phyloP scores from a whole-genome alignment of 495 filamentous ascomycete genomes.

The Penicillium longicatenatum region DNA sequence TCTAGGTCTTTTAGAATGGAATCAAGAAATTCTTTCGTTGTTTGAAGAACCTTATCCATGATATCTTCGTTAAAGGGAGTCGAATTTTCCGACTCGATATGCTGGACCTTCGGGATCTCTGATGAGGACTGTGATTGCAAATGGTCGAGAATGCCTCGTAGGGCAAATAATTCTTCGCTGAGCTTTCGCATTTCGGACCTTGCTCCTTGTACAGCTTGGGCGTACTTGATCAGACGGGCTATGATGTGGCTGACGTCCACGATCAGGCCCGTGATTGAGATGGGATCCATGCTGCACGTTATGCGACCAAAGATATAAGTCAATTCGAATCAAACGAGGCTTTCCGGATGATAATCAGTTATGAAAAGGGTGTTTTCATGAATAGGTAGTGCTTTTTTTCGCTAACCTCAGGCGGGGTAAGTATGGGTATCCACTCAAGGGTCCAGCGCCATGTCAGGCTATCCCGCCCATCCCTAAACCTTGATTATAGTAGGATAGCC shows the following conservation, averaged over 20 bases:
- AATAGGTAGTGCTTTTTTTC: neutral
- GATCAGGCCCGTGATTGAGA: slow-evolving; percentile 24
- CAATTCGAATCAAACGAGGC: too few species aligned
- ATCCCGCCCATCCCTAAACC: neutral
- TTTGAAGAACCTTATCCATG: slow-evolving; percentile 15
- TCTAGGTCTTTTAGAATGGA: slow-evolving; percentile 19
- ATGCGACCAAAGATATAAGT: neutral
- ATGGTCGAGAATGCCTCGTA: slow-evolving; percentile 26
- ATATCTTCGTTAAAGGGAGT: slow-evolving; percentile 14
- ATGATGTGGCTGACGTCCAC: slow-evolving; percentile 20
- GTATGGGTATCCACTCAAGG: neutral
- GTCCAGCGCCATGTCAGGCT: neutral
- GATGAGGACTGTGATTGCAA: slow-evolving; percentile 7
- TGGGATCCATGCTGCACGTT: slow-evolving; percentile 15
- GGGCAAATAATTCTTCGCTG: slow-evolving; percentile 27
- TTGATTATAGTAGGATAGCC: neutral
- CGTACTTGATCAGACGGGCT: slow-evolving; percentile 19
- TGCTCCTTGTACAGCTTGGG: slow-evolving; percentile 19
- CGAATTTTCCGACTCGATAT: neutral
- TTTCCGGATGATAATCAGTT: neutral
- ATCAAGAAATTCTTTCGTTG: slow-evolving; percentile 22
- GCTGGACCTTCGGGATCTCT: neutral
- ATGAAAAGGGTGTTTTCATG: neutral
- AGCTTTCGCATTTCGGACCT: slow-evolving; percentile 23
- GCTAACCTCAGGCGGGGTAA: slow-evolving; percentile 12